Conservation (phyloP, 345 rosid genomes). For the Eucalyptus lansdowneana region DNA sequence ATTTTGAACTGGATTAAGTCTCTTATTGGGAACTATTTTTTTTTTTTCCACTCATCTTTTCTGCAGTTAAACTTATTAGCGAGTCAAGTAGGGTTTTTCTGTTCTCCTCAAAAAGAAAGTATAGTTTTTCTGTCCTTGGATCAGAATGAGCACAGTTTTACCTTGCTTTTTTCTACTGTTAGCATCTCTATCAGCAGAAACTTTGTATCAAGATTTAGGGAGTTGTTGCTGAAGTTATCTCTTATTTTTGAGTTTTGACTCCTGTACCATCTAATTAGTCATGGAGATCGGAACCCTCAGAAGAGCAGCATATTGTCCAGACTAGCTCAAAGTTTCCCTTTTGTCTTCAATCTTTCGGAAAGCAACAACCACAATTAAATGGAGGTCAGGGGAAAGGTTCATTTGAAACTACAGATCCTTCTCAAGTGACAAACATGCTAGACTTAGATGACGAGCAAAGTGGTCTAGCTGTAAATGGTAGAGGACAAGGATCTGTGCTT, state of each 20-base stretch:
- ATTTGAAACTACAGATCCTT: neutral
- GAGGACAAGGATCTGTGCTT: conserved; percentile 8
- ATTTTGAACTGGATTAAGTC: neutral
- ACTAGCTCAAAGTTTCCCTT: conserved; percentile 53
- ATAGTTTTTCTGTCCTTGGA: neutral
- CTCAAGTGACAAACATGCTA: conserved; percentile 1
- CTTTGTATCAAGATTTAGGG: neutral
- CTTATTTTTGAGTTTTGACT: neutral
- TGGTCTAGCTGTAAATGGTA: conserved; percentile 4
- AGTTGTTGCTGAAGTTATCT: neutral
- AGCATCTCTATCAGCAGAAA: neutral
- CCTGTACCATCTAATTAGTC: conserved; percentile 24
- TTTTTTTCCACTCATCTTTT: neutral
- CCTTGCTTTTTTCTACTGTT: neutral
- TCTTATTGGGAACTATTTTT: neutral
- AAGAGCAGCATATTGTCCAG: conserved; percentile 49
- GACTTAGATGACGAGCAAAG: conserved; percentile 2
- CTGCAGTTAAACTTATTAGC: neutral
- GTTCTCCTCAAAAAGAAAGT: no score
- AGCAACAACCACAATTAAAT: conserved; percentile 9
- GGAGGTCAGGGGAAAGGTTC: conserved; percentile 9
- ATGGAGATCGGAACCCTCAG: conserved; percentile 11
- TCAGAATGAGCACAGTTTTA: neutral
- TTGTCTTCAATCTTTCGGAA: conserved; percentile 40
- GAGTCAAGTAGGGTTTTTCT: neutral